These are phyloP conservation scores for Backusella tuberculispora DNA, from an alignment of 192 early-diverging fungal genomes.

Conservation along the genomic window DNA sequence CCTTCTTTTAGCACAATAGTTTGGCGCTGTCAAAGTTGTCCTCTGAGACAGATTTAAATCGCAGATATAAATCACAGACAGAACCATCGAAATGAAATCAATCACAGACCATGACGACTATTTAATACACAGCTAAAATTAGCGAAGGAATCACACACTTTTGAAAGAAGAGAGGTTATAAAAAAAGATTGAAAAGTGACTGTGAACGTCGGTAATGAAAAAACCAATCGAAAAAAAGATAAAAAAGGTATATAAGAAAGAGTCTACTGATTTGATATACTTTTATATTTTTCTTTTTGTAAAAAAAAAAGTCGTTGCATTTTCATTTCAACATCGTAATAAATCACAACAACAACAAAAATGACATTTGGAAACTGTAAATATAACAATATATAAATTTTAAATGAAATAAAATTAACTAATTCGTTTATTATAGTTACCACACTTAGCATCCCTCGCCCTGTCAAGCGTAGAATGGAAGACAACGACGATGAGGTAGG, in stretches of 20 bases:
- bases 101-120: not conserved
- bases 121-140: not conserved
- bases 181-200: not conserved
- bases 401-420: not conserved
- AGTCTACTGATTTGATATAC: not conserved
- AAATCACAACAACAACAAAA: not conserved
- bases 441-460: not conserved
- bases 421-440: not conserved
- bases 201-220: not conserved
- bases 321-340: too few relatives aligned
- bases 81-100: not conserved
- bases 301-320: too few relatives aligned
- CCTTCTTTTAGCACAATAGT: too few relatives aligned
- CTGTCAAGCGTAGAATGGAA: constrained; percentile 19
- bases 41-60: constrained; percentile 10
- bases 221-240: not conserved
- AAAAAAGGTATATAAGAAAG: constrained; percentile 2
- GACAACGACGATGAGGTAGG: constrained; percentile 9
- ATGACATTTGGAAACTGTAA: not conserved
- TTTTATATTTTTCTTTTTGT: not conserved
- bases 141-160: not conserved
- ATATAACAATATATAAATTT: not conserved
- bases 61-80: constrained; percentile 6
- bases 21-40: too few relatives aligned
- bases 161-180: not conserved